phyloP scores from a whole-genome alignment of 1,284 basidiomycete species.

The Chondrostereum purpureum region DNA sequence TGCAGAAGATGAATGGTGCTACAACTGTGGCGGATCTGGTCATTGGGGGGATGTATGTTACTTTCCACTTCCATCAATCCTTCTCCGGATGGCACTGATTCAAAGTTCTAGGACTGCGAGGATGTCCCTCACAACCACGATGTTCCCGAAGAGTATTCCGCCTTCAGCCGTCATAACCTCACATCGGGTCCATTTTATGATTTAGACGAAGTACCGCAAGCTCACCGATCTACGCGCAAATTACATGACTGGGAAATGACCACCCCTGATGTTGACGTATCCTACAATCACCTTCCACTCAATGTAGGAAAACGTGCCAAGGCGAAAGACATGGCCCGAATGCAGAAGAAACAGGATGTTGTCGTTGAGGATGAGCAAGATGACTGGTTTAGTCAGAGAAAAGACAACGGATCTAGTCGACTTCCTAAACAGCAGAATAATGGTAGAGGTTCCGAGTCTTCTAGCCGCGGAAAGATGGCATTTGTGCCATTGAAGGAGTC shows the following conservation, averaged over 20 bases:
- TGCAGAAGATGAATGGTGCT: constrained; percentile 74
- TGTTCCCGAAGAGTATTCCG: constrained; percentile 55
- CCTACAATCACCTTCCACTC: constrained; percentile 30
- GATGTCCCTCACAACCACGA: constrained; percentile 43
- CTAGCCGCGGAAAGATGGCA: neutral
- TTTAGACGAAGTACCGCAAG: constrained; percentile 18
- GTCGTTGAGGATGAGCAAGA: constrained; percentile 40
- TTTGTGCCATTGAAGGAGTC: neutral
- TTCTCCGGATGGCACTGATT: constrained; percentile 5
- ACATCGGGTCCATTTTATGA: constrained; percentile 72
- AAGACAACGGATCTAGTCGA: constrained; percentile 4
- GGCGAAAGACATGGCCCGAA: constrained; percentile 49
- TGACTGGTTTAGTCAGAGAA: constrained; percentile 52
- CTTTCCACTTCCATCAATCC: constrained; percentile 1
- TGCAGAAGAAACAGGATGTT: constrained; percentile 39
- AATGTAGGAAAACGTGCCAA: constrained; percentile 61
- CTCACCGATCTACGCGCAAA: constrained; percentile 19
- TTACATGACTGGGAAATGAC: constrained; percentile 23
- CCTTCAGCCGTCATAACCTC: constrained; percentile 69
- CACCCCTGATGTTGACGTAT: neutral
- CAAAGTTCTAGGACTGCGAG: constrained; percentile 59
- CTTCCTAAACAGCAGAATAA: neutral
- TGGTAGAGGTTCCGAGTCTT: neutral
- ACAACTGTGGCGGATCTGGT: constrained; percentile 76
- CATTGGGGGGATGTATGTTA: constrained; percentile 82